phyloP scores from a whole-genome alignment of 169 alveolate species.

The Theileria equi region DNA sequence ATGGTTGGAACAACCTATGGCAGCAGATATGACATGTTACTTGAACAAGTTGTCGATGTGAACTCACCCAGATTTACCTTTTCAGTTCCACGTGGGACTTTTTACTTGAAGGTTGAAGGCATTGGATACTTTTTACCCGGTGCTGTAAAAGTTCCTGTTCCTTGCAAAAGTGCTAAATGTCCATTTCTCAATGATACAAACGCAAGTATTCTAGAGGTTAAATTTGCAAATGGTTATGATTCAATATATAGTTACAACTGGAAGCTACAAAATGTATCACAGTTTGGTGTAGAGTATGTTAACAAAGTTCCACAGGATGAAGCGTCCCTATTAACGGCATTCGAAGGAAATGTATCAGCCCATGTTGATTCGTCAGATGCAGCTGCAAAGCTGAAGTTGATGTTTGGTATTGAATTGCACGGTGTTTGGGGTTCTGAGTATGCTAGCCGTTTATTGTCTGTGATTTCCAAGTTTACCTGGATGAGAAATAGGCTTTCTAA shows the following conservation, averaged over 20 bases:
- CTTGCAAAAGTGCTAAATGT: constrained; percentile 58
- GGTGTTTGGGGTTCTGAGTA: constrained; percentile 79
- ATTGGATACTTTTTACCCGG: constrained; percentile 73
- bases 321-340: constrained; percentile 65
- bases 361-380: constrained; percentile 69
- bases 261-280: constrained; percentile 67
- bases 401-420: constrained; percentile 69
- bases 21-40: constrained; percentile 64
- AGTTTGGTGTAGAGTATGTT: constrained; percentile 64
- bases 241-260: constrained; percentile 61
- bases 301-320: constrained; percentile 61
- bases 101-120: constrained; percentile 68
- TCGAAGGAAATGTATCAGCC: constrained; percentile 39
- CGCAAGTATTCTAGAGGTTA: constrained; percentile 19
- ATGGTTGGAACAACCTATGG: constrained; percentile 73
- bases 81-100: constrained; percentile 59
- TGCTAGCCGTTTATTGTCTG: constrained; percentile 63
- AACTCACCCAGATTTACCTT: constrained; percentile 49
- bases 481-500: constrained; percentile 22
- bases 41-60: constrained; percentile 35
- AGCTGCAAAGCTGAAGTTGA: constrained; percentile 65
- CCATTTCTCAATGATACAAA: constrained; percentile 36
- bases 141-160: constrained; percentile 48
- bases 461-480: constrained; percentile 55
- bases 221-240: constrained; percentile 25